Evolutionary conservation across 345 rosid genomes (phyloP), one percentile per base, ranked within the genome.

Genomic region (Angophora floribunda): DNA sequence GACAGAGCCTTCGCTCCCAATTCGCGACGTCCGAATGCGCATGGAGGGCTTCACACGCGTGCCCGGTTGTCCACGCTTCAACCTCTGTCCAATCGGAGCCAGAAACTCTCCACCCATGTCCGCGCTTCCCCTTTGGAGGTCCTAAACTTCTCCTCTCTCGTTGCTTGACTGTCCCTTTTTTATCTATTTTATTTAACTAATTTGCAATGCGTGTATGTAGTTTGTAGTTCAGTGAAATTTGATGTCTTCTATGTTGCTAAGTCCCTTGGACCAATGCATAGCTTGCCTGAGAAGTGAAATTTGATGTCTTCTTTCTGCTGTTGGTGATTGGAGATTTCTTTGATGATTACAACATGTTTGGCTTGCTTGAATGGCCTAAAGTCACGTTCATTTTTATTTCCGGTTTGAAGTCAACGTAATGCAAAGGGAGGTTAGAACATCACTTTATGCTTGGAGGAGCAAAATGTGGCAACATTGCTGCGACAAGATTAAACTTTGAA

Each of bases 121-220:
- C 96, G 98, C 52, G 97, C 98, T 87, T 95, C 98, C n/a, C 99
- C 99, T 78, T 88, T 97, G 59, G 98, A 97, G 98, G 99, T 96
- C 63, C 19, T 8, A n/a, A 24, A 4, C 13, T 53, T 80, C 19
- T n/a, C 30, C 10, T 84, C 13, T 32, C n/a, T 19, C 51, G 50
- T 63, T 26, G 14, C 70, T 22, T 5, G 75, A 51, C 49, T 26
- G 2, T 57, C 14, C 6, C 12, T 50, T 21, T 57, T 36, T 36
- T 36, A 36, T 36, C 41, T 36, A 36, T 36, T 36, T 36, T 36
- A 28, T 61, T 26, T 61, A 26, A 61, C 67, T 61, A 55, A 21
- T 55, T 12, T 55, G 24, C 61, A 55, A 55, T 55, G 61, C 13
- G 41, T 36, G 41, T 36, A 36, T 50, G 95, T 53, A 96, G 93